These are phyloP conservation scores for Mrakia hoshinonis DNA, from an alignment of 768 basidiomycete species.

Conservation along the genomic window DNA sequence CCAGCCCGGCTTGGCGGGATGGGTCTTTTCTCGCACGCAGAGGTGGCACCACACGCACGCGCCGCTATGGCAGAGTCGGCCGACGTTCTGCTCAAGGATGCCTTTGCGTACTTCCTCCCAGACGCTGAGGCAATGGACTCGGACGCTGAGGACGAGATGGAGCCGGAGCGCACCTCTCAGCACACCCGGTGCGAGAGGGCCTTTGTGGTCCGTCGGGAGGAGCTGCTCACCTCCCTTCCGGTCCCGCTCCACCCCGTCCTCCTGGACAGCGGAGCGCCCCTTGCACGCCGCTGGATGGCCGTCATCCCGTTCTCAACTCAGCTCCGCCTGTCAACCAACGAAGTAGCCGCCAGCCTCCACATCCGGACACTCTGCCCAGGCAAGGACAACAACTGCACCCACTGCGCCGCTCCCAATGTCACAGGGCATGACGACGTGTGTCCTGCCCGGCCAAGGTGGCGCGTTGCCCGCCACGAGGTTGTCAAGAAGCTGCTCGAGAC, in stretches of 20 bases:
- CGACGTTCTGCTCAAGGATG: slow-evolving; percentile 3
- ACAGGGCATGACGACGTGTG: slow-evolving; percentile 15
- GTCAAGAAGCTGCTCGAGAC: slow-evolving; percentile 16
- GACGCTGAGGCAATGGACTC: no score
- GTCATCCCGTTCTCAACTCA: slow-evolving; percentile 10
- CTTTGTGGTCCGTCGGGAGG: background rate
- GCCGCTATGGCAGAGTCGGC: slow-evolving; percentile 3
- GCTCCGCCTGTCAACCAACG: background rate
- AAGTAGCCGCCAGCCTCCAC: background rate
- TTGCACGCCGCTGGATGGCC: slow-evolving; percentile 18
- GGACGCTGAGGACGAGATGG: no score
- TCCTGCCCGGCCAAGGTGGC: background rate
- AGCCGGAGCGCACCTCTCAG: no score
- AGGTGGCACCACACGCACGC: background rate
- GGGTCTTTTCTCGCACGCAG: background rate
- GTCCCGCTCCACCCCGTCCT: background rate
- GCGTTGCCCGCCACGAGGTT: slow-evolving; percentile 12
- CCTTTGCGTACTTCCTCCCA: background rate
- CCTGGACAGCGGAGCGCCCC: background rate
- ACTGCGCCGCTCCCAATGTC: background rate
- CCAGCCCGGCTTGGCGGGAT: background rate
- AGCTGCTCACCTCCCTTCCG: background rate
- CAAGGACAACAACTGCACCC: background rate
- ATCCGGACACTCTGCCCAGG: slow-evolving; percentile 18
- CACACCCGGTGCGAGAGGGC: background rate